phyloP scores from a whole-genome alignment of 2,329 filamentous ascomycete genomes.

The Botrytis porri region DNA sequence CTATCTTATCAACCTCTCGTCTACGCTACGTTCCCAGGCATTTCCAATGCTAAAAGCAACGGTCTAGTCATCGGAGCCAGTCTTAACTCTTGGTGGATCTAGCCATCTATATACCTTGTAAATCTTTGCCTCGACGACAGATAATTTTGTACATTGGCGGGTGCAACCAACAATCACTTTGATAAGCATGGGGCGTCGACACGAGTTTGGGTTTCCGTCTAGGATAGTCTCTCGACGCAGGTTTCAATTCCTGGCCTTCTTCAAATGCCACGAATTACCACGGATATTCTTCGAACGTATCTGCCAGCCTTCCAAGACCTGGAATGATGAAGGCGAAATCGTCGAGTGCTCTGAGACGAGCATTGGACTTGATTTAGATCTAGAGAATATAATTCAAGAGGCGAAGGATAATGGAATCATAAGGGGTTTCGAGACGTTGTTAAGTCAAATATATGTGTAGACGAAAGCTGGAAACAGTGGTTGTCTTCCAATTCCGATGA shows the following conservation, averaged over 20 bases:
- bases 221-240: background rate
- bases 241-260: slow-evolving; percentile 1
- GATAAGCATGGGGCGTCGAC: background rate
- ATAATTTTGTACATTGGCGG: background rate
- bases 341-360: background rate
- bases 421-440: background rate
- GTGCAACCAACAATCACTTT: background rate
- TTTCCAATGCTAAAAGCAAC: background rate
- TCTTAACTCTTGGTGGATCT: background rate
- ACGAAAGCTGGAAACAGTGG: background rate
- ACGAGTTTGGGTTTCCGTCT: background rate
- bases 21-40: background rate
- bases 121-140: background rate
- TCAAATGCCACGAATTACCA: background rate
- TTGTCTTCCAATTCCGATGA: background rate
- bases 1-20: background rate
- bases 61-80: background rate
- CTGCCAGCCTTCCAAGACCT: background rate
- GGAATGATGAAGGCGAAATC: background rate
- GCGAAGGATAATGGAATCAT: background rate
- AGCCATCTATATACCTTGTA: background rate
- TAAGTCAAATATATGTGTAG: background rate
- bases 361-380: background rate
- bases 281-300: background rate
- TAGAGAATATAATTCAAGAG: background rate